Evolutionary conservation across 192 early-diverging fungal genomes (phyloP), one percentile per base, ranked within the genome.

Genomic region (Backusella liffmaniae): DNA sequence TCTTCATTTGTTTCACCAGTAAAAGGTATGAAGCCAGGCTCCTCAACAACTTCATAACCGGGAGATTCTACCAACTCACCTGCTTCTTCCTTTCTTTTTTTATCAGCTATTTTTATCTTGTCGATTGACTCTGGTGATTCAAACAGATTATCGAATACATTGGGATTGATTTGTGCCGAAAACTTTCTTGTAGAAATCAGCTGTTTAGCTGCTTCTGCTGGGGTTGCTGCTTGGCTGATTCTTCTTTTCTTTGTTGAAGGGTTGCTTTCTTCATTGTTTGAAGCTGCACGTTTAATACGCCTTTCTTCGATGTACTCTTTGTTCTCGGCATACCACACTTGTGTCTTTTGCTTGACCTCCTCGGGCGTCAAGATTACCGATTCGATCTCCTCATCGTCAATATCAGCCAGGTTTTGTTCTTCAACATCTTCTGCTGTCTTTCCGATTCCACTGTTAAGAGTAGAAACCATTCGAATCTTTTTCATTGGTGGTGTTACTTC

Each of bases 131-230:
- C 32, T 32, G 32, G 32, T 3, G 32, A 77, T 42, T 89, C 90
- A 78, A 94, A 88, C 32, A 93, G 83, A 53, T 86, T 88, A 34
- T 92, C 90, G 69, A 98, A 84, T 0, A 92, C 88, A 1, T 89
- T 88, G 72, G 95, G 95, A 82, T 97, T 97, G 77, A 98, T 96
- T 77, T 97, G 96, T 73, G 94, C 95, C 15, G 97, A 98, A 70
- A 94, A 80, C 46, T 89, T 83, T 70, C 93, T 95, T 49, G 87
- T 84, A 12, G 88, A 81, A 30, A 98, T 74, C 49, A 97, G 79
- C 41, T 90, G 90, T 73, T 90, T 86, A 15, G 94, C 90, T 2
- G 96, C 94, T 79, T 98, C 96, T 9, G 91, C 84, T n/a, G 94
- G 89, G 5, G 92, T 89, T 21, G 89, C 78, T 1, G 88, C 83